Percentiles rank a stretch among this genome's conserved stretches.
These are phyloP conservation scores for Nepenthes gracilis DNA, from an alignment of 148 eudicot genomes.

Conservation along the genomic window DNA sequence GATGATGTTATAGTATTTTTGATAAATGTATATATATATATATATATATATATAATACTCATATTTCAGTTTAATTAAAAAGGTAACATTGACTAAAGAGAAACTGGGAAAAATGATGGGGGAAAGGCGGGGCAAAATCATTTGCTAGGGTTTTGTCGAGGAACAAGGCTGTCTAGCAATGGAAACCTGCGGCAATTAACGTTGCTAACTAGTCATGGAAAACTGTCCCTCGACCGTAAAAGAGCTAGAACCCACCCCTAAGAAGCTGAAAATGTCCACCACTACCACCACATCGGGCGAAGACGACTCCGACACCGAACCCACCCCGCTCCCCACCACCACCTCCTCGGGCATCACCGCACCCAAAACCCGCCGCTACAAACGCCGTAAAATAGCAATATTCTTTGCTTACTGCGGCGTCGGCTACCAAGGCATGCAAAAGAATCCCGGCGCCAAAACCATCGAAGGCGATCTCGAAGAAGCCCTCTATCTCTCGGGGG, in stretches of 20 bases:
- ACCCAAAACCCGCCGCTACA: slow-evolving; percentile 29
- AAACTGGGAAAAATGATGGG: too few species aligned
- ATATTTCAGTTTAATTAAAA: too few species aligned
- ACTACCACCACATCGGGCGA: slow-evolving; percentile 29
- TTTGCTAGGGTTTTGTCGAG: too few species aligned
- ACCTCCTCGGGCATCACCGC: background rate
- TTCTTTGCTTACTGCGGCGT: slow-evolving; percentile 91
- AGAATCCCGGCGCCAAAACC: slow-evolving; percentile 93
- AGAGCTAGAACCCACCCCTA: slow-evolving; percentile 26
- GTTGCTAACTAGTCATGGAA: background rate
- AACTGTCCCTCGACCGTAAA: background rate
- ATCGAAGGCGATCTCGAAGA: slow-evolving; percentile 91
- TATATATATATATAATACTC: too few species aligned
- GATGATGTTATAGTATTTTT: too few species aligned
- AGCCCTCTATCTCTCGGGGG: slow-evolving; percentile 65
- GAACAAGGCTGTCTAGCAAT: too few species aligned
- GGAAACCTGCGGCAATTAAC: too few species aligned
- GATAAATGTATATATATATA: too few species aligned
- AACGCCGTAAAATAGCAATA: slow-evolving; percentile 81
- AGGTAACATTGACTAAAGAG: too few species aligned
- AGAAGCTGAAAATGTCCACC: slow-evolving; percentile 62
- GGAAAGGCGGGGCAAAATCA: too few species aligned
- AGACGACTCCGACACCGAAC: slow-evolving; percentile 9
- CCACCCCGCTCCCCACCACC: background rate
- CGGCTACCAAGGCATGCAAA: slow-evolving; percentile 95